These are phyloP conservation scores for Pachyrhizus erosus DNA, from an alignment of 306 rosid species.

Conservation along the genomic window DNA sequence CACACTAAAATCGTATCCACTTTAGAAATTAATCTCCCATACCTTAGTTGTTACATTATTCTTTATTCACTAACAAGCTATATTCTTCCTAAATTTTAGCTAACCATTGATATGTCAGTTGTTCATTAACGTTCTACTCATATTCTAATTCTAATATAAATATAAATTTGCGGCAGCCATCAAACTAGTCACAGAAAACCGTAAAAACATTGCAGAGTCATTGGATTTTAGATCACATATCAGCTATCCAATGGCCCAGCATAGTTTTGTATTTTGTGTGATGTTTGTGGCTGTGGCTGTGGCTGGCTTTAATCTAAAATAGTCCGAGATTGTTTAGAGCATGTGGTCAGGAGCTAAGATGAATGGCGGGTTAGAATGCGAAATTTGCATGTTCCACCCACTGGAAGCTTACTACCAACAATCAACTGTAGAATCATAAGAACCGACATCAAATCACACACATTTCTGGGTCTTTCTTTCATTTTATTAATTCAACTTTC, in stretches of 20 bases:
- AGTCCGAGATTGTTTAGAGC: background rate
- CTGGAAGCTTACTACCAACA: conserved; percentile 60
- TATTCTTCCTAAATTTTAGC: background rate
- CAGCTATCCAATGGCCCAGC: no score
- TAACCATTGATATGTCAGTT: background rate
- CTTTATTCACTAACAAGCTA: background rate
- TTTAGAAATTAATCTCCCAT: background rate
- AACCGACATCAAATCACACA: conserved; percentile 81
- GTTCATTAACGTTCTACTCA: background rate
- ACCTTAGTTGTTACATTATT: background rate
- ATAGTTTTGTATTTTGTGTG: background rate
- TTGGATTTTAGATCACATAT: no score
- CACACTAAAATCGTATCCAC: background rate
- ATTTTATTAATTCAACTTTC: conserved; percentile 65
- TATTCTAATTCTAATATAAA: no score
- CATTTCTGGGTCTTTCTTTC: conserved; percentile 52
- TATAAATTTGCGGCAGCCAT: no score
- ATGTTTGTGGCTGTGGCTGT: background rate
- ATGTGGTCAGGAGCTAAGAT: background rate
- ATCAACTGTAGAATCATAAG: conserved; percentile 62
- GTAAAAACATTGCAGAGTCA: no score
- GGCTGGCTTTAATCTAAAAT: background rate
- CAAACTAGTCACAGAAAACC: no score
- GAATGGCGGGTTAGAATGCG: background rate
- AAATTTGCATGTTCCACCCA: conserved; percentile 26